Conservation (phyloP, 1,139 yeast species). For the Meyerozyma athensensis region DNA sequence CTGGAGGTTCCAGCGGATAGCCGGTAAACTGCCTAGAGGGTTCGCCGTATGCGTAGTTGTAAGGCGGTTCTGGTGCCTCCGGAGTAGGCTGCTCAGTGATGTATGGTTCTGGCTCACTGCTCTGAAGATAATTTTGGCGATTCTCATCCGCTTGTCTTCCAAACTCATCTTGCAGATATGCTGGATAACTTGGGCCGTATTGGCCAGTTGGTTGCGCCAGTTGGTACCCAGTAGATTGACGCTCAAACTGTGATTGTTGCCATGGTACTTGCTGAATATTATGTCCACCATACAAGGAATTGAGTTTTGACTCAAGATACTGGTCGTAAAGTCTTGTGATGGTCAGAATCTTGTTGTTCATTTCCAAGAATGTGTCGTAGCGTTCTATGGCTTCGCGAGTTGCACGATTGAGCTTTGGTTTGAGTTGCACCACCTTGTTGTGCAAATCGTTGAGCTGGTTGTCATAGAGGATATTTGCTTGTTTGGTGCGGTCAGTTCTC, state of each 20-base stretch:
- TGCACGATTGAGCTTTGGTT: slow-evolving; percentile 71
- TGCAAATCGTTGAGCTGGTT: slow-evolving; percentile 59
- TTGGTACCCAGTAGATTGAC: not conserved
- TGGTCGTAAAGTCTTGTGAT: slow-evolving; percentile 76
- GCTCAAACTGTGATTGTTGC: slow-evolving; percentile 1
- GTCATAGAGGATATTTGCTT: slow-evolving; percentile 56
- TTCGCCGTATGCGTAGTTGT: not conserved
- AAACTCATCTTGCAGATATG: not conserved
- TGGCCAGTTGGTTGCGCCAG: slow-evolving; percentile 1
- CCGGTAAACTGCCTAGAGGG: not conserved
- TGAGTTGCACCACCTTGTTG: slow-evolving; percentile 56
- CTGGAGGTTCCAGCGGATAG: slow-evolving; percentile 2
- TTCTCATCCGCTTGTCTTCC: not conserved
- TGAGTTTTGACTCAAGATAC: slow-evolving; percentile 64
- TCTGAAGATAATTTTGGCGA: not conserved
- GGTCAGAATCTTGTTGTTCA: slow-evolving; percentile 79
- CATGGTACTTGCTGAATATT: slow-evolving; percentile 11
- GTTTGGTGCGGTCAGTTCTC: slow-evolving; percentile 44
- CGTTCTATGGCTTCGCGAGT: slow-evolving; percentile 59
- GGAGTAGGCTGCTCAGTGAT: too few relatives aligned
- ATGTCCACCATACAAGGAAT: slow-evolving; percentile 41
- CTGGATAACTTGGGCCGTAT: not conserved
- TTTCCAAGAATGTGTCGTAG: slow-evolving; percentile 67
- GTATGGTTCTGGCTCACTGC: not conserved
- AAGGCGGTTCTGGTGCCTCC: not conserved